phyloP scores from a whole-genome alignment of 371 early-diverging fungal species.

The Blastocladiella emersonii region DNA sequence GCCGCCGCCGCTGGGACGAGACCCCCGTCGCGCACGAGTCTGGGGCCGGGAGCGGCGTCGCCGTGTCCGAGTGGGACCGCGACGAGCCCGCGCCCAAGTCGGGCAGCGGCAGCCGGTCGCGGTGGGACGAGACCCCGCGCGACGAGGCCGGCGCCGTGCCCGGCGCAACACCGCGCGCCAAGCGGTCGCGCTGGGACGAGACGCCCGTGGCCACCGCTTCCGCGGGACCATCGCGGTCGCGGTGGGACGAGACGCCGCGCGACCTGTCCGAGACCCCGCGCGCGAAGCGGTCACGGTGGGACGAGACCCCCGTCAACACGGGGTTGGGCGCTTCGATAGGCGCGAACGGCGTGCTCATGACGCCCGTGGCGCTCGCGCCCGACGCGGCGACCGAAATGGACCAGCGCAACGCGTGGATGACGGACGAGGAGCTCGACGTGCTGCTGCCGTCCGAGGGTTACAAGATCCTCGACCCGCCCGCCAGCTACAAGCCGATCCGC shows the following conservation, averaged over 20 bases:
- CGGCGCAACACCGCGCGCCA: conserved; percentile 13
- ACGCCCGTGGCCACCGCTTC: conserved; percentile 43
- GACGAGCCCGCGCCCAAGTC: conserved; percentile 21
- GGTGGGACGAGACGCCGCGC: conserved; percentile 37
- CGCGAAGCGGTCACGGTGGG: conserved; percentile 64
- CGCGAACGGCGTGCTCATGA: conserved; percentile 55
- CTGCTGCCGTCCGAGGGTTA: conserved; percentile 87
- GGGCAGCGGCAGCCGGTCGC: conserved; percentile 16
- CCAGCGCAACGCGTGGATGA: conserved; percentile 61
- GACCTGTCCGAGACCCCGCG: conserved; percentile 60
- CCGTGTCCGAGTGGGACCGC: conserved; percentile 35
- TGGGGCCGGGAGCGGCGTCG: no score
- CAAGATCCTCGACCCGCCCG: conserved; percentile 77
- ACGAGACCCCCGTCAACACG: conserved; percentile 53
- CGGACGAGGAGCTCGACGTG: conserved; percentile 87
- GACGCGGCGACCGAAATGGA: conserved; percentile 60
- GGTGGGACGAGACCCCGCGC: conserved; percentile 38
- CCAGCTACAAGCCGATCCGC: conserved; percentile 80
- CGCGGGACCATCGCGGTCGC: no score
- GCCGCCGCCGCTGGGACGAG: conserved; percentile 74
- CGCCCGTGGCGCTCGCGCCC: conserved; percentile 70
- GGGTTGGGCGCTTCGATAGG: conserved; percentile 57
- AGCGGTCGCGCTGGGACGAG: conserved; percentile 69
- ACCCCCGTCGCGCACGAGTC: no score
- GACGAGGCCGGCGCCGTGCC: conserved; percentile 19